phyloP scores from a whole-genome alignment of 305 asterid genomes.

The Fraxinus greggii region DNA sequence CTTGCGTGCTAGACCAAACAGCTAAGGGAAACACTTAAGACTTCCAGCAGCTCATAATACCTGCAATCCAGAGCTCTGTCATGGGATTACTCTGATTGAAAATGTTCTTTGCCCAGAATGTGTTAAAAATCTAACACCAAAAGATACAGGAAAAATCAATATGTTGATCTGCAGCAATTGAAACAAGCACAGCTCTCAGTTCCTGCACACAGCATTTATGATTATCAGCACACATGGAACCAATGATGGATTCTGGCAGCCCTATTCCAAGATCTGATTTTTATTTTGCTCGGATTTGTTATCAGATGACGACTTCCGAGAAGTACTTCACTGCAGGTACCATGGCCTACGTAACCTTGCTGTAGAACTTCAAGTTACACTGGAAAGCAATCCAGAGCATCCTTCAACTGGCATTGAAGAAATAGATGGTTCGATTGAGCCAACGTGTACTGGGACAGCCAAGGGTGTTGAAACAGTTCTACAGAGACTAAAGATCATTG shows the following conservation, averaged over 20 bases:
- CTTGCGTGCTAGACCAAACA: constrained; percentile 72
- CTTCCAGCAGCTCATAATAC: constrained; percentile 64
- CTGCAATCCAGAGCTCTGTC: constrained; percentile 62
- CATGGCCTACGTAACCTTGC: constrained; percentile 79
- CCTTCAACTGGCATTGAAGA: constrained; percentile 37
- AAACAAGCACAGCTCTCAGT: constrained; percentile 71
- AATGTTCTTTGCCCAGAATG: constrained; percentile 67
- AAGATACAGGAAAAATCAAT: constrained; percentile 59
- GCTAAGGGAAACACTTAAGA: constrained; percentile 68
- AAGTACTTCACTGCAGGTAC: constrained; percentile 76
- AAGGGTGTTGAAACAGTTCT: constrained; percentile 79
- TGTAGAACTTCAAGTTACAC: constrained; percentile 68
- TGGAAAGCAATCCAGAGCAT: constrained; percentile 41
- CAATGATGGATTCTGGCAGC: constrained; percentile 54
- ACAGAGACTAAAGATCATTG: constrained; percentile 76
- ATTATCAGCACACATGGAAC: constrained; percentile 85
- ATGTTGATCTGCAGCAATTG: constrained; percentile 46
- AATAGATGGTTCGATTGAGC: constrained; percentile 54
- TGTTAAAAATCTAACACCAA: constrained; percentile 59
- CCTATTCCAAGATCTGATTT: constrained; percentile 54
- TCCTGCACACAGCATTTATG: constrained; percentile 75
- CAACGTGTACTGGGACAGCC: constrained; percentile 71
- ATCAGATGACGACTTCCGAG: constrained; percentile 86
- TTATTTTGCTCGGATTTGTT: constrained; percentile 67
- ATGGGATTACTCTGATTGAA: constrained; percentile 61